Percentiles rank a stretch among this genome's conserved stretches.
Evolutionary conservation across 208 protist genomes (phyloP).

Genomic region (Wallacemonas rigidus): DNA sequence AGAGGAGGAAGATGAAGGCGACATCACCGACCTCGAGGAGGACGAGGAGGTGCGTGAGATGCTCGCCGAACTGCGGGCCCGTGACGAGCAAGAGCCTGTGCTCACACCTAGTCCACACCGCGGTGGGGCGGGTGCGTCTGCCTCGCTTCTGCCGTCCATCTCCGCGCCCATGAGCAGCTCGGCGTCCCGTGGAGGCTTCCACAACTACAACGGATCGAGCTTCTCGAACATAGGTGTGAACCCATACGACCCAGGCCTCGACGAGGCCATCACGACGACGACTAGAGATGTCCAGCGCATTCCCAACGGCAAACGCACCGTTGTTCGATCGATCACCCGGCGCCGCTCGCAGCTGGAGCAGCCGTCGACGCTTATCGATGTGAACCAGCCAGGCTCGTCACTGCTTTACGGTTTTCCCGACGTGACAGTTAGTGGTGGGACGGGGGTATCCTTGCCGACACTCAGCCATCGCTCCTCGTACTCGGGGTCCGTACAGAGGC

Average conservation of each 20-base stretch:
- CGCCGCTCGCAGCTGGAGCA: constrained; percentile 17
- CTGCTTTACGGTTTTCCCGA: constrained; percentile 3
- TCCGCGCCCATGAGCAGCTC: background rate
- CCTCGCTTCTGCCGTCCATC: background rate
- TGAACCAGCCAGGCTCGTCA: constrained; percentile 2
- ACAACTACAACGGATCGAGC: background rate
- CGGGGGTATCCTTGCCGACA: constrained; percentile 6
- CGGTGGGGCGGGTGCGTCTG: background rate
- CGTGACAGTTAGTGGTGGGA: background rate
- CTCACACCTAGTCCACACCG: background rate
- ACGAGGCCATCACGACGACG: constrained; percentile 19
- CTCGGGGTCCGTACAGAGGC: constrained; percentile 1
- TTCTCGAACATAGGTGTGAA: background rate
- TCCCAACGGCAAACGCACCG: constrained; percentile 24
- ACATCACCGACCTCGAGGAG: constrained; percentile 14
- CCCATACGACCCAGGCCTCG: background rate
- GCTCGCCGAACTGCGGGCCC: constrained; percentile 15
- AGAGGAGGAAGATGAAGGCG: constrained; percentile 14
- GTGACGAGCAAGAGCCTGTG: background rate
- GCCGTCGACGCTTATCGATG: constrained; percentile 12
- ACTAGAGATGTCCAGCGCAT: constrained; percentile 21
- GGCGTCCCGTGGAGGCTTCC: too few species aligned
- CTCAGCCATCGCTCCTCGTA: constrained; percentile 11
- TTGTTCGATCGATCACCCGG: constrained; percentile 20
- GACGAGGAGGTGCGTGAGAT: constrained; percentile 19